Conservation (phyloP, 768 basidiomycete species). For the Gloeopeniophorella convolvens region DNA sequence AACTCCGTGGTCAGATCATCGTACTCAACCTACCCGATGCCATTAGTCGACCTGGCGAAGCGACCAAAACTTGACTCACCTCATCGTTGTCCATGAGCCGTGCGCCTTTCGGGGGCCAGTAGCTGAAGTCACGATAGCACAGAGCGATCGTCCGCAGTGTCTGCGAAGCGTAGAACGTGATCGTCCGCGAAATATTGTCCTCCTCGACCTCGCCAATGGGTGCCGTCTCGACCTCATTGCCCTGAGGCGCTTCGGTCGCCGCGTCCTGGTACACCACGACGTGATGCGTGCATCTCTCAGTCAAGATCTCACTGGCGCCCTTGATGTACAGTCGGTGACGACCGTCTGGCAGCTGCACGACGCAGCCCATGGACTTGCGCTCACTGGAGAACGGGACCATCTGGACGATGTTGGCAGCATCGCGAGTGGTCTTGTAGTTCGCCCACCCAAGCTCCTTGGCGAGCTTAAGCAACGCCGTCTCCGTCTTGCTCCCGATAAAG, state of each 20-base stretch:
- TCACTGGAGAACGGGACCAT: constrained; percentile 93
- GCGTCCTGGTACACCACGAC: constrained; percentile 54
- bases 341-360: constrained; percentile 53
- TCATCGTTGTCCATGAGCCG: constrained; percentile 42
- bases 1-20: constrained; percentile 63
- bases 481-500: constrained; percentile 93
- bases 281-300: constrained; percentile 65
- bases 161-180: constrained; percentile 98
- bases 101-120: constrained; percentile 71
- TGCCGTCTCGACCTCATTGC: constrained; percentile 42
- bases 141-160: constrained; percentile 89
- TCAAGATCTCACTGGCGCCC: constrained; percentile 91
- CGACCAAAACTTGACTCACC: constrained; percentile 30
- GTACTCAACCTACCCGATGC: constrained; percentile 49
- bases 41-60: not conserved
- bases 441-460: constrained; percentile 77
- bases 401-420: constrained; percentile 57
- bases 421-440: constrained; percentile 61
- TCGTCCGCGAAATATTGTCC: constrained; percentile 86
- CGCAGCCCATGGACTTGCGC: constrained; percentile 92
- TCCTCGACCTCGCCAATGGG: constrained; percentile 59
- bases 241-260: constrained; percentile 22
- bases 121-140: constrained; percentile 82
- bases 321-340: constrained; percentile 74
- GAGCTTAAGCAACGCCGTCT: constrained; percentile 84